Evolutionary conservation across 129 eudicot species (phyloP).

Genomic region (Tagetes erecta): DNA sequence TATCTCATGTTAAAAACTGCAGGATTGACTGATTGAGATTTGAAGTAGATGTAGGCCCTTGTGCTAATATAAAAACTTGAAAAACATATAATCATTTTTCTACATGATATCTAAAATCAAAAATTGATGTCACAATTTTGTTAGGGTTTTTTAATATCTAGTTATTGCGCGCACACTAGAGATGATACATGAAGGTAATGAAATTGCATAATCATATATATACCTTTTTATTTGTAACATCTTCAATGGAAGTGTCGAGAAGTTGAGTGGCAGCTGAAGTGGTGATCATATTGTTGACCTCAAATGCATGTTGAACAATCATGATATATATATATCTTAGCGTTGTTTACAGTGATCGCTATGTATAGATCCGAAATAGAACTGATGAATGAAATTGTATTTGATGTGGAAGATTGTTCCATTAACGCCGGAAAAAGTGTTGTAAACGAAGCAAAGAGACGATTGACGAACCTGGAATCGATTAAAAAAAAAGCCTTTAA

Average conservation of each 20-base stretch:
- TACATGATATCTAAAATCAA: not conserved
- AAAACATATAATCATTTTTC: not conserved
- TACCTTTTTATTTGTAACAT: constrained; percentile 16
- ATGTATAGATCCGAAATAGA: not conserved
- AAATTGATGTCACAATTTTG: not conserved
- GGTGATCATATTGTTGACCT: not conserved
- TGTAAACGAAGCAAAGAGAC: not conserved
- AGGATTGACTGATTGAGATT: not conserved
- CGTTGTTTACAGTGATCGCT: not conserved
- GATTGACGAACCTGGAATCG: constrained; percentile 1
- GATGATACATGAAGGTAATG: not conserved
- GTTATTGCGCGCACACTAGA: not conserved
- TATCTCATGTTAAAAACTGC: not conserved
- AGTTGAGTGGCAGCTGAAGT: not conserved
- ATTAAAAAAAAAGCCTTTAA: not conserved
- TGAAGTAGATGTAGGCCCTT: not conserved
- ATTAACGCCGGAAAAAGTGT: not conserved
- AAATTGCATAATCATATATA: not conserved
- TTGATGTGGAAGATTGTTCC: not conserved
- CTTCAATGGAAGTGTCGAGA: constrained; percentile 18
- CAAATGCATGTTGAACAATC: constrained; percentile 1
- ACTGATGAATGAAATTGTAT: not conserved
- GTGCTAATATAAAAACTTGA: not conserved
- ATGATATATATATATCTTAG: not conserved
- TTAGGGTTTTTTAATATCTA: not conserved